These are phyloP conservation scores for Xylaria longipes DNA, from an alignment of 495 filamentous ascomycete species.

Conservation along the genomic window DNA sequence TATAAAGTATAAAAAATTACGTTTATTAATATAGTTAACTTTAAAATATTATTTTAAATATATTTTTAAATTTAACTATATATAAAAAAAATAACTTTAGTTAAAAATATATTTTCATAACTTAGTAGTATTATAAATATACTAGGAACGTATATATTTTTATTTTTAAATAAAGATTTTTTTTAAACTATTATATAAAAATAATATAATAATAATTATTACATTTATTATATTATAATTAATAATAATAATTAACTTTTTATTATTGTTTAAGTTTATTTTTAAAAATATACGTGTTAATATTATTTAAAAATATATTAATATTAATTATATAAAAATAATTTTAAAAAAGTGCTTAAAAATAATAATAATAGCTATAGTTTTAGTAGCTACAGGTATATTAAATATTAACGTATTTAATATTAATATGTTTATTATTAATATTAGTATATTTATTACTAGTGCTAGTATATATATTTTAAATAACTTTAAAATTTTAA, in stretches of 20 bases:
- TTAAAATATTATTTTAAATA: neutral
- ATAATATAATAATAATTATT: neutral
- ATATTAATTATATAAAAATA: no score
- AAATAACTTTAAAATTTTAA: neutral
- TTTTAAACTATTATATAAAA: constrained; percentile 1
- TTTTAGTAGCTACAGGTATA: no score
- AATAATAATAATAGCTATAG: no score
- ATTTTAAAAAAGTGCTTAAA: no score
- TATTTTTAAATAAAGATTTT: neutral
- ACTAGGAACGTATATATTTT: no score
- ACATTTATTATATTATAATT: neutral
- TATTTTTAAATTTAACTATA: neutral
- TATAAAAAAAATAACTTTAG: neutral
- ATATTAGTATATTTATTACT: no score
- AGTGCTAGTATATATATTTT: no score
- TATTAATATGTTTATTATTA: no score
- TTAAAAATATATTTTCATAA: neutral
- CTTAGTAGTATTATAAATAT: neutral
- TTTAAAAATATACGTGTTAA: no score
- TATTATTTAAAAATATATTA: no score
- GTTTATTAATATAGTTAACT: neutral
- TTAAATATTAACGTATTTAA: no score
- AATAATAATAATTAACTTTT: neutral
- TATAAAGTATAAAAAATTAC: neutral
- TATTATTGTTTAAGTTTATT: no score